Conservation (phyloP, 2,329 filamentous ascomycete species). For the Fusarium sulawesiense region DNA sequence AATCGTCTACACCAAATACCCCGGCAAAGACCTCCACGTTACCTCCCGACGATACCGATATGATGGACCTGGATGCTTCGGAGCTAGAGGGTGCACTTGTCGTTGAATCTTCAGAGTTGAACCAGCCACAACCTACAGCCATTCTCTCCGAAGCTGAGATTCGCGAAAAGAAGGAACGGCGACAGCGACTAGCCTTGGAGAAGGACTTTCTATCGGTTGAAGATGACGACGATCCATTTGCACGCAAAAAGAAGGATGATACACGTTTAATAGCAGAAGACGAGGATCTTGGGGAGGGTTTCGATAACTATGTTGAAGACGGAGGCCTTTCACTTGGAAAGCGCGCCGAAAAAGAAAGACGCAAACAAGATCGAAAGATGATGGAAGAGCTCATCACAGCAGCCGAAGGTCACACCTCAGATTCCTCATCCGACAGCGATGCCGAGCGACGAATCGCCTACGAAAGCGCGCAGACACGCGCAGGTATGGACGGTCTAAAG, state of each 20-base stretch:
- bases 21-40: conserved; percentile 70
- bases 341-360: conserved; percentile 80
- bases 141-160: conserved; percentile 90
- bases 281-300: conserved; percentile 92
- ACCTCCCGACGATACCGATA: conserved; percentile 59
- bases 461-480: conserved; percentile 85
- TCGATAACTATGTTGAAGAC: conserved; percentile 91
- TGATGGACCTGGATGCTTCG: conserved; percentile 67
- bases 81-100: conserved; percentile 74
- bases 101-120: conserved; percentile 61
- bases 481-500: conserved; percentile 81
- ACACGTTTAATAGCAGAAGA: conserved; percentile 85
- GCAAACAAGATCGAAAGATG: conserved; percentile 73
- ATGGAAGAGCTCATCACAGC: conserved; percentile 87
- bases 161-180: conserved; percentile 87
- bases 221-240: conserved; percentile 62
- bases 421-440: conserved; percentile 75
- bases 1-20: conserved; percentile 85
- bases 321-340: conserved; percentile 81
- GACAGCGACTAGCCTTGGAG: conserved; percentile 80
- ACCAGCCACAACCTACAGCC: conserved; percentile 52
- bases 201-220: conserved; percentile 75
- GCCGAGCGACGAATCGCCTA: conserved; percentile 82
- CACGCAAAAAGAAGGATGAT: conserved; percentile 70
- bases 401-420: conserved; percentile 75